Evolutionary conservation across 352 stramenopile species (phyloP).

Genomic region (Phytopythium cucurbitacearum): DNA sequence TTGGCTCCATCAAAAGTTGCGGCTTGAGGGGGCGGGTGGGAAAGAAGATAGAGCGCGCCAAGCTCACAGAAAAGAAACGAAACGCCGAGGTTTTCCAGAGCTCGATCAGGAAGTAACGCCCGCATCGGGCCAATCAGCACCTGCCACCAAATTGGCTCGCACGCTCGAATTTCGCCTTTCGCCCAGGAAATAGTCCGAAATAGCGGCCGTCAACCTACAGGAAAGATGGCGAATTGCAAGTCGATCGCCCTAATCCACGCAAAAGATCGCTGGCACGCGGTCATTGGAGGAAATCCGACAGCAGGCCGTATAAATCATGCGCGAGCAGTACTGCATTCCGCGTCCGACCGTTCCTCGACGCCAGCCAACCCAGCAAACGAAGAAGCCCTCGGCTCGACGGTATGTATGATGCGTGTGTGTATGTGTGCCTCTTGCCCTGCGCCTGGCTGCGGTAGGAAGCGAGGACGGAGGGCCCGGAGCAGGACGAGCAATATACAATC

Average conservation of each 20-base stretch:
- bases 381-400: neutral
- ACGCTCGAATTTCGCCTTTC: slow-evolving; percentile 3
- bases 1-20: neutral
- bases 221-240: slow-evolving; percentile 6
- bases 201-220: slow-evolving; percentile 9
- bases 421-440: neutral
- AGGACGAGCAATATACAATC: too few species aligned
- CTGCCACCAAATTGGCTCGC: slow-evolving; percentile 31
- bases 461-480: too few species aligned
- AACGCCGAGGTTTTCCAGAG: neutral
- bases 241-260: slow-evolving; percentile 8
- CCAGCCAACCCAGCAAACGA: neutral
- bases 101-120: slow-evolving; percentile 9
- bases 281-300: too few species aligned
- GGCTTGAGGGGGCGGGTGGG: neutral
- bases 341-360: neutral
- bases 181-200: slow-evolving; percentile 3
- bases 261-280: neutral
- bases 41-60: neutral
- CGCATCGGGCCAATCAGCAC: slow-evolving; percentile 30
- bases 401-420: neutral
- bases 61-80: slow-evolving; percentile 3
- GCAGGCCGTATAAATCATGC: too few species aligned
- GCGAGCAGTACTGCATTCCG: too few species aligned
- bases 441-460: too few species aligned